Conservation (phyloP, 2,329 filamentous ascomycete genomes). For the Knoxdaviesia capensis region DNA sequence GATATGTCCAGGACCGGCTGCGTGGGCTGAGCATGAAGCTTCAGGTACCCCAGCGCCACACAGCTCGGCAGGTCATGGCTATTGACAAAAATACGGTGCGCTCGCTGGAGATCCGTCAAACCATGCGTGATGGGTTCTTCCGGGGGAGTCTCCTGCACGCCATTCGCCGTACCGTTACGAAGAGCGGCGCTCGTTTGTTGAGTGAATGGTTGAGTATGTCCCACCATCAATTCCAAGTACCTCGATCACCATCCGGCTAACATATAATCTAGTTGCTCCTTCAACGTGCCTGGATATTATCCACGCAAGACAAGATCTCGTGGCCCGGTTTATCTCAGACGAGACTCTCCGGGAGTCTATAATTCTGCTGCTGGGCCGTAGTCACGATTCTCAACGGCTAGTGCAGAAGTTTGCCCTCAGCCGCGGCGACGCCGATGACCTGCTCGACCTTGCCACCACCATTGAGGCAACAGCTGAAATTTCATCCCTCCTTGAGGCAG, state of each 20-base stretch:
- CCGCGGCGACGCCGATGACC: slow-evolving; percentile 77
- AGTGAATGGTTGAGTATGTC: slow-evolving; percentile 55
- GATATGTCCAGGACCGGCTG: slow-evolving; percentile 65
- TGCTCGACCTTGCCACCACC: slow-evolving; percentile 65
- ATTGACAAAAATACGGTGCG: slow-evolving; percentile 87
- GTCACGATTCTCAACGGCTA: slow-evolving; percentile 71
- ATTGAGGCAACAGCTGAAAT: slow-evolving; percentile 56
- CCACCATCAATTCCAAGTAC: background rate
- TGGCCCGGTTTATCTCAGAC: slow-evolving; percentile 50
- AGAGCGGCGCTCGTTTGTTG: slow-evolving; percentile 69
- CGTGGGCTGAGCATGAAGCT: slow-evolving; percentile 63
- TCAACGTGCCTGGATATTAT: slow-evolving; percentile 75
- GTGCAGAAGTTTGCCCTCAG: slow-evolving; percentile 90
- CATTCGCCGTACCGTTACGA: slow-evolving; percentile 77
- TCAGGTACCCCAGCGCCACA: slow-evolving; percentile 59
- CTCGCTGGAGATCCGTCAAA: slow-evolving; percentile 74
- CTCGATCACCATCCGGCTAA: slow-evolving; percentile 9
- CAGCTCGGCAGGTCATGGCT: slow-evolving; percentile 58
- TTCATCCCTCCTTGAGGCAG: slow-evolving; percentile 20
- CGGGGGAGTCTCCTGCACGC: slow-evolving; percentile 78
- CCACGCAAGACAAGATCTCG: slow-evolving; percentile 60
- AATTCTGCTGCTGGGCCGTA: slow-evolving; percentile 46
- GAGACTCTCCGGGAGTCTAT: slow-evolving; percentile 50
- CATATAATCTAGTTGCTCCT: slow-evolving; percentile 33
- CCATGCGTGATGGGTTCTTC: slow-evolving; percentile 58